phyloP scores from a whole-genome alignment of 2,329 filamentous ascomycete genomes.

The Fusarium globosum region DNA sequence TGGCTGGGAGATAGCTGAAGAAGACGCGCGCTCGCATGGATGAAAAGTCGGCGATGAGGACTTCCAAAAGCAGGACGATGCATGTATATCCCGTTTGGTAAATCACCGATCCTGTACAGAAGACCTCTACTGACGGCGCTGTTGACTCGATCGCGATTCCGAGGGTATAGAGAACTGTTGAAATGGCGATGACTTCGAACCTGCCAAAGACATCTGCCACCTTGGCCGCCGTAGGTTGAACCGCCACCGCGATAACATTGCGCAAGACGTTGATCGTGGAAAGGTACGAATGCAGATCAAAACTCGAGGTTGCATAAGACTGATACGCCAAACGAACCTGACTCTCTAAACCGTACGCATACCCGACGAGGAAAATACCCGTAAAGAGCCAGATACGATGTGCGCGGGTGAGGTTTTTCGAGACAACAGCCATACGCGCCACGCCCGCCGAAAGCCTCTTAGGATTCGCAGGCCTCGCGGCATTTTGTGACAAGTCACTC shows the following conservation, averaged over 20 bases:
- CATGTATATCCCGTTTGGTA: slow-evolving; percentile 70
- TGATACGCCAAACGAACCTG: slow-evolving; percentile 64
- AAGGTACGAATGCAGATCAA: slow-evolving; percentile 64
- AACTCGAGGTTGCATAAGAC: slow-evolving; percentile 64
- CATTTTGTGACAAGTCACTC: background rate
- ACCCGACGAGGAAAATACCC: slow-evolving; percentile 69
- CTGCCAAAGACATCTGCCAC: slow-evolving; percentile 73
- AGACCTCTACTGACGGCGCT: slow-evolving; percentile 59
- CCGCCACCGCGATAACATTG: slow-evolving; percentile 68
- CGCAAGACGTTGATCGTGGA: slow-evolving; percentile 69
- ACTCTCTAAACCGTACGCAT: slow-evolving; percentile 68
- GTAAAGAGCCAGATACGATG: slow-evolving; percentile 65
- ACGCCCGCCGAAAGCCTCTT: slow-evolving; percentile 55
- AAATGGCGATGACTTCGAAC: slow-evolving; percentile 66
- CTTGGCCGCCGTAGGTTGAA: slow-evolving; percentile 68
- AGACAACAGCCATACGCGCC: slow-evolving; percentile 62
- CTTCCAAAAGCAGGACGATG: slow-evolving; percentile 68
- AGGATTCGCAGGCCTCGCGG: slow-evolving; percentile 2
- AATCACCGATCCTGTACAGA: slow-evolving; percentile 64
- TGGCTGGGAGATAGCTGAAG: slow-evolving; percentile 70
- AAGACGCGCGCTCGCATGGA: slow-evolving; percentile 69
- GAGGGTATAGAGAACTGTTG: slow-evolving; percentile 65
- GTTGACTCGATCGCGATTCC: slow-evolving; percentile 66
- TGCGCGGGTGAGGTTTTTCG: slow-evolving; percentile 55
- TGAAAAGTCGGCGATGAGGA: slow-evolving; percentile 70